Percentiles rank a stretch among this genome's conserved stretches.
These are phyloP conservation scores for Phlebiopsis flavidoalba DNA, from an alignment of 768 basidiomycete species.

Conservation along the genomic window DNA sequence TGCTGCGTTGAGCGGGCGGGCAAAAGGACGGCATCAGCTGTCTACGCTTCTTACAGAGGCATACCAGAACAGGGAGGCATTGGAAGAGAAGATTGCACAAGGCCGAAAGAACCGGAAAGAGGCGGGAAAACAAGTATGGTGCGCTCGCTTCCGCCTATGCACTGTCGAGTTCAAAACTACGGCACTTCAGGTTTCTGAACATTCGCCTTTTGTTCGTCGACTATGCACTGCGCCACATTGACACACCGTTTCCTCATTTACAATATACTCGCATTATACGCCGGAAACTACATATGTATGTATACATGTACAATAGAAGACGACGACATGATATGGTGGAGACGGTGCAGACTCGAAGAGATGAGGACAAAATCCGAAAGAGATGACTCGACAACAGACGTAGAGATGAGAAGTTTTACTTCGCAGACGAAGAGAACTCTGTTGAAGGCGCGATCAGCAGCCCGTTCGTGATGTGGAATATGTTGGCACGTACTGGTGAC, in stretches of 20 bases:
- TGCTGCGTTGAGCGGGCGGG: conserved; percentile 64
- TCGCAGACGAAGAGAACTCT: conserved; percentile 47
- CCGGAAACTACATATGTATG: conserved; percentile 13
- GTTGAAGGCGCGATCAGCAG: conserved; percentile 13
- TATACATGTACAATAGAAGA: conserved; percentile 16
- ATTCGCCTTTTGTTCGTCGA: background rate
- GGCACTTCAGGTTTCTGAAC: background rate
- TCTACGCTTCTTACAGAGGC: conserved; percentile 79
- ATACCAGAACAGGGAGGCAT: conserved; percentile 73
- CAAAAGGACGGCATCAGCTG: conserved; percentile 72
- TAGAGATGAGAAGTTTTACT: conserved; percentile 11
- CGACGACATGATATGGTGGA: conserved; percentile 7
- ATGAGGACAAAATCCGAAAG: conserved; percentile 1
- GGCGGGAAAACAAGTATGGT: conserved; percentile 92
- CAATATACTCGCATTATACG: conserved; percentile 8
- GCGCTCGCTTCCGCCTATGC: conserved; percentile 15
- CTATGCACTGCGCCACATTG: background rate
- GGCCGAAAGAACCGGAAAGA: conserved; percentile 81
- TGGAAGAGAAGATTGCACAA: conserved; percentile 83
- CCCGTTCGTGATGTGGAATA: background rate
- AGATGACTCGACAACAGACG: conserved; percentile 8
- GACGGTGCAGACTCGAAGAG: conserved; percentile 2
- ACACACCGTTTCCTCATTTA: background rate
- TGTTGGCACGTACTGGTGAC: conserved; percentile 50
- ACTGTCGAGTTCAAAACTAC: background rate